A percentile compares a stretch with the other conserved stretches of the same genome.
Evolutionary conservation across 2,329 filamentous ascomycete genomes (phyloP).

Genomic region (Trichophyton benhamiae): DNA sequence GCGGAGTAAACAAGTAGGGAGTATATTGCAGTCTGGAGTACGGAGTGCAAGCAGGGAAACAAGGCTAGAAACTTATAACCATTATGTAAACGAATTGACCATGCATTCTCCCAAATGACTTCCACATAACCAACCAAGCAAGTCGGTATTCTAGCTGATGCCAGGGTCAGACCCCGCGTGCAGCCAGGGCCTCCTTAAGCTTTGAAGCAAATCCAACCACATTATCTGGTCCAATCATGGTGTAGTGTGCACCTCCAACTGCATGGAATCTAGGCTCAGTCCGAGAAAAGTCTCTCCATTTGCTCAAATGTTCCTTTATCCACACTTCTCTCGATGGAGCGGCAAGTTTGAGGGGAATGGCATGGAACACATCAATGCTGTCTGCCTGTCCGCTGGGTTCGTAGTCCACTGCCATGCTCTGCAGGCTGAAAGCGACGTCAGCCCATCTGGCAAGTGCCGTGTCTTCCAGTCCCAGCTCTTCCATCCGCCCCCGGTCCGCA

Average conservation of each 20-base stretch:
- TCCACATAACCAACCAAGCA: no score
- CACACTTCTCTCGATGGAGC: conserved; percentile 16
- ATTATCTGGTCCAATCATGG: conserved; percentile 30
- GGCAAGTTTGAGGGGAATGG: conserved; percentile 22
- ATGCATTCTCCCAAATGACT: no score
- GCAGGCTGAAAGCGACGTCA: neutral
- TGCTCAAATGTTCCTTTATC: conserved; percentile 16
- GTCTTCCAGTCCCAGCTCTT: neutral
- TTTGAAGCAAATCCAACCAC: conserved; percentile 24
- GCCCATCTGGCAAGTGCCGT: neutral
- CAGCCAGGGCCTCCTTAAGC: conserved; percentile 3
- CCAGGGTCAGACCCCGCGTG: neutral
- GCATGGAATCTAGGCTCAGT: conserved; percentile 22
- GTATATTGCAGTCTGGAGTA: no score
- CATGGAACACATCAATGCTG: conserved; percentile 34
- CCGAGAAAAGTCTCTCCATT: conserved; percentile 28
- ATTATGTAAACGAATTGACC: no score
- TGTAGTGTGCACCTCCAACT: conserved; percentile 30
- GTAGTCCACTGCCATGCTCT: conserved; percentile 24
- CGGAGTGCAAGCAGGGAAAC: no score
- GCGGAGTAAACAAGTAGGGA: no score
- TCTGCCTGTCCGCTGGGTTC: conserved; percentile 30
- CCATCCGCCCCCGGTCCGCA: conserved; percentile 10
- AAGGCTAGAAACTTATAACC: no score
- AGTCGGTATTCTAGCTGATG: neutral